Conservation (phyloP, 2,329 filamentous ascomycete species). For the Verticillium albo-atrum region DNA sequence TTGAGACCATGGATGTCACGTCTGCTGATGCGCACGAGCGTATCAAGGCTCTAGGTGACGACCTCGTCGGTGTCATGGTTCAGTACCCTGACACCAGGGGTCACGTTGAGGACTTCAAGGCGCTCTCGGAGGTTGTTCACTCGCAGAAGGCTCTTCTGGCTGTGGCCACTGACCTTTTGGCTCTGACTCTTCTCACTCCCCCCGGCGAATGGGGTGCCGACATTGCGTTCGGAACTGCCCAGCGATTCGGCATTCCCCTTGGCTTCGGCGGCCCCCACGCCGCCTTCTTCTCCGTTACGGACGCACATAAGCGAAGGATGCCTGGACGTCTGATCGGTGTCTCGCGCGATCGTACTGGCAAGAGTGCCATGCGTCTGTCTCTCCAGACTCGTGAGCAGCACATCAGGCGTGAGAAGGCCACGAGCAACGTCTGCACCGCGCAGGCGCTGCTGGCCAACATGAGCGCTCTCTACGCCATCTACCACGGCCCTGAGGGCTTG, state of each 20-base stretch:
- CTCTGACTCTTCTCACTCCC: conserved; percentile 80
- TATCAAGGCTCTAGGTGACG: conserved; percentile 71
- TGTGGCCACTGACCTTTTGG: conserved; percentile 84
- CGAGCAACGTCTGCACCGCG: conserved; percentile 95
- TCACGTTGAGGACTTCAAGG: conserved; percentile 69
- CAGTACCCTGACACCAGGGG: conserved; percentile 92
- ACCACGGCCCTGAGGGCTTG: conserved; percentile 82
- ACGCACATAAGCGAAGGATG: conserved; percentile 92
- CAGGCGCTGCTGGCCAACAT: conserved; percentile 94
- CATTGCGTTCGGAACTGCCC: conserved; percentile 88
- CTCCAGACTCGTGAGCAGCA: conserved; percentile 94
- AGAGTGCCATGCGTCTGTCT: conserved; percentile 75
- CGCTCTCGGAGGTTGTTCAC: conserved; percentile 73
- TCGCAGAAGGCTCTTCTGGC: conserved; percentile 73
- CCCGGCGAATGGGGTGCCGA: conserved; percentile 94
- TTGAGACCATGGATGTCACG: conserved; percentile 69
- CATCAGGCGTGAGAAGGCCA: conserved; percentile 93
- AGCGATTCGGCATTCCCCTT: conserved; percentile 87
- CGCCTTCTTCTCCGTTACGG: conserved; percentile 88
- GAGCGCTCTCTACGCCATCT: conserved; percentile 90
- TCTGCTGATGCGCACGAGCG: conserved; percentile 55
- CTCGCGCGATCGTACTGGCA: conserved; percentile 83
- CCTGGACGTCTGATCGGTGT: conserved; percentile 86
- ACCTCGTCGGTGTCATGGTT: conserved; percentile 84
- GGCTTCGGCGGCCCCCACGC: conserved; percentile 94